Base-by-base conservation (phyloP, 1,139 yeast species). In the Saccharomyces hybrid region DNA sequence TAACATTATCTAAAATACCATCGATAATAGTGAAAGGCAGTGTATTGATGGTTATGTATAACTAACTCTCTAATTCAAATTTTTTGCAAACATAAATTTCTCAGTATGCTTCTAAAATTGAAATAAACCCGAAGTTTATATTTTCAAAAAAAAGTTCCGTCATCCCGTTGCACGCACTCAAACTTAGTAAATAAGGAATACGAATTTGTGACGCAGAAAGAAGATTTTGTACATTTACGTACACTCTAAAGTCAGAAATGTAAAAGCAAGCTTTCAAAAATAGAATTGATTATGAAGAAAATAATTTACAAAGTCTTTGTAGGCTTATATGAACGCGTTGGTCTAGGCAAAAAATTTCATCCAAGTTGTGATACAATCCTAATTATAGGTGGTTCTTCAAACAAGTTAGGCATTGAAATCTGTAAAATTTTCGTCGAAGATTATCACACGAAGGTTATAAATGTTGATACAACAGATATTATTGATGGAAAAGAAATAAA, bases 321-420 rank as follows among this genome's bases (percentile, higher is more conserved):
- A 38, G 11, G 13, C 8, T 38, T 38, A 9, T 38, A 38, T 38
- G 25, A 38, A 16, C 44, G 26, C n/a, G 14, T 51, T 11, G 41
- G 38, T 20, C 4, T 38, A 5, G 53, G 53, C 1, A 47, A 51
- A 27, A 51, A 51, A 16, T 42, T 51, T 6, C 48, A 46, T 13
- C 50, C 53, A 13, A 41, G 48, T 1, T 13, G 14, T 23, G 53
- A 51, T 38, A 41, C 9, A 5, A 31, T 51, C 0, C 5, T 51
- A 20, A 49, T 50, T 14, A 34, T 51, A 4, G 53, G 56, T 4
- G 58, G 58, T 4, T 30, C 50, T 14, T 41, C 56, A 16, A 47
- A 50, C n/a, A 41, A 30, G n/a, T 50, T 52, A 46, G 58, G 58
- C 2, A 27, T 28, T 6, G 41, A 50, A 5, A 11, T 56, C 23